Conservation (phyloP, 2,329 filamentous ascomycete species). For the Endocalyx cinctus region DNA sequence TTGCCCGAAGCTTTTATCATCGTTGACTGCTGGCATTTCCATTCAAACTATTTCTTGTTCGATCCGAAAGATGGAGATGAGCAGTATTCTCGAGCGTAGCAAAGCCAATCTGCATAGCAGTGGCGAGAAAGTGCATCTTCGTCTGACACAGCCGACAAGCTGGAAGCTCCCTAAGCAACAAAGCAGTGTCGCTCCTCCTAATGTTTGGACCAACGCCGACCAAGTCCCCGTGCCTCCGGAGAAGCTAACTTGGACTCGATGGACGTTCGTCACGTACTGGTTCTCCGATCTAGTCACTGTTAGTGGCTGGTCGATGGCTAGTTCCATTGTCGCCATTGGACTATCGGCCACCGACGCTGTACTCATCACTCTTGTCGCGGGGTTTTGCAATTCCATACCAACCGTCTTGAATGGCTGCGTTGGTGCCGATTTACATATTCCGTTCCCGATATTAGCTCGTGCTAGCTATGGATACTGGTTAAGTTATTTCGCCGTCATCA, state of each 20-base stretch:
- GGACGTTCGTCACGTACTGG: slow-evolving; percentile 45
- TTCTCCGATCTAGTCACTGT: slow-evolving; percentile 38
- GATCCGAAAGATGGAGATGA: no score
- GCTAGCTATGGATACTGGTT: slow-evolving; percentile 36
- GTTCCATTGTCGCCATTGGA: slow-evolving; percentile 25
- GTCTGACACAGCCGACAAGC: slow-evolving; percentile 20
- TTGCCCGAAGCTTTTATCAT: no score
- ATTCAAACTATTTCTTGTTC: no score
- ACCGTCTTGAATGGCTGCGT: slow-evolving; percentile 39
- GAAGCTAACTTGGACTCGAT: slow-evolving; percentile 37
- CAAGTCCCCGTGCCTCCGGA: slow-evolving; percentile 31
- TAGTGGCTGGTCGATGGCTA: slow-evolving; percentile 24
- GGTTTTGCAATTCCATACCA: slow-evolving; percentile 40
- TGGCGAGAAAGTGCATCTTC: slow-evolving; percentile 15
- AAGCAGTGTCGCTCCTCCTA: slow-evolving; percentile 25
- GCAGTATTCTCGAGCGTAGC: no score
- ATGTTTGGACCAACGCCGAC: slow-evolving; percentile 26
- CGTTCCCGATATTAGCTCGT: slow-evolving; percentile 38
- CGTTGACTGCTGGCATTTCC: no score
- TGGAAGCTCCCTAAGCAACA: slow-evolving; percentile 28
- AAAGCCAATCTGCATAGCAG: slow-evolving; percentile 3
- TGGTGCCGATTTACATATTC: slow-evolving; percentile 26
- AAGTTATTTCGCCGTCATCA: slow-evolving; percentile 32
- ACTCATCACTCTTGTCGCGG: slow-evolving; percentile 42
- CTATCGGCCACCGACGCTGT: slow-evolving; percentile 39